Base-by-base conservation (phyloP, 345 rosid genomes). In the Abelmoschus esculentus region DNA sequence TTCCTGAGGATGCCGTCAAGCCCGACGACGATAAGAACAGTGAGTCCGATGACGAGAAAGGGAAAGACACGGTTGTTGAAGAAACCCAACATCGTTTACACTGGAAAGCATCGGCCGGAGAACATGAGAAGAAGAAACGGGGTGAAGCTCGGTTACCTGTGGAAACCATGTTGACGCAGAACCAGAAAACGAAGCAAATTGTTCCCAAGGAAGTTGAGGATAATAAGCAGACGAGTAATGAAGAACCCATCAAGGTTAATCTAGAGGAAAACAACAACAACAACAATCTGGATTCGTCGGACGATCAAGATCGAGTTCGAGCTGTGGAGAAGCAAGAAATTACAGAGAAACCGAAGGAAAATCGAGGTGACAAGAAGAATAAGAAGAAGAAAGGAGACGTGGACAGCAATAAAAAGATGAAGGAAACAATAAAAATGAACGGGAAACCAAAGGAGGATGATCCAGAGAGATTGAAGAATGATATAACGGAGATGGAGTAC, bases 1-100 rank as follows among this genome's bases (percentile, higher is more conserved):
- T 93, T 31, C 97, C 98, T 3, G 86, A 77, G 1, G 98, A 93
- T 71, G 97, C 96, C 22, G 78, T 93, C 14, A 85, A 87, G 78
- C 74, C 93, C 0, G 97, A 87, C 40, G 91, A 87, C 14, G 58
- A 34, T 38, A 49, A 26, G 46, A 29, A 22, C 42, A 69, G 69
- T 5, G 72, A 59, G 6, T 34, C 69, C 5, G 70, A 61, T 19
- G 75, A 70, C 36, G 62, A 63, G 18, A 67, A 44, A 54, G 72
- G 7, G 38, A 56, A 32, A 31, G 74, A 60, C 2, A 6, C 13
- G 2, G 74, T n/a, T 12, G 69, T 61, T 60, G 78, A 72, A 34
- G 77, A 74, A 58, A 66, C 28, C 17, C 22, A 67, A 1, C 26
- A 18, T 40, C 74, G 40, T 69, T 46, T 72, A n/a, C 79, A 61